Evolutionary conservation across 2,329 filamentous ascomycete species (phyloP), one percentile per base, ranked within the genome.

Genomic region (Hymenoscyphus salicellus): DNA sequence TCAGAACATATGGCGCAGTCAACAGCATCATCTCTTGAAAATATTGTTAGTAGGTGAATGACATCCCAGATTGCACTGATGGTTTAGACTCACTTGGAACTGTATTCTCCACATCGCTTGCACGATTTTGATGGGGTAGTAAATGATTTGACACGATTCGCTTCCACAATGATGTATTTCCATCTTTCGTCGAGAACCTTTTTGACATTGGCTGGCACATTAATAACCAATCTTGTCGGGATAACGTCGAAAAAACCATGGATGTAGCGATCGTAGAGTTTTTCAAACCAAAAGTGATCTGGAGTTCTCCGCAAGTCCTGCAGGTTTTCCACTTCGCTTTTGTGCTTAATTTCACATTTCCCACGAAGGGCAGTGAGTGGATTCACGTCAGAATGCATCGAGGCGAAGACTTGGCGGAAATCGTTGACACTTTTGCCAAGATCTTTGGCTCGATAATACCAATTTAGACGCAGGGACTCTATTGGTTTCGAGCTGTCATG

Each of bases 181-280:
- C 95, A 99, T 75, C 93, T 88, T 79, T 97, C 92, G 77, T 98
- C 92, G 57, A 99, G 84, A 63, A 97, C 93, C 78, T 92, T 96
- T 79, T 98, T 98, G 75, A 99, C 94, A 75, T 90, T 92, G 71
- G 90, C 89, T 5, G 95, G 95, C 58, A 99, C 95, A 75, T 99
- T 99, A 80, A 98, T 94, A 73, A 99, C 95, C 74, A 91, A 88
- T 66, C 85, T 86, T 16, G 93, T 96, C 1, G 95, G 94, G 67
- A 99, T 94, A 62, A 97, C 91, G 73, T 99, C 95, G 83, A 98
- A 98, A 78, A 94, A 93, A 68, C 96, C 93, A 76, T 97, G 93
- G 69, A 99, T 98, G 80, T 98, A 99, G 65, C 95, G 91, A 79
- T 99, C 95, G 78, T 96, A 98, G 72, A 98, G 86, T 76, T 97